Conservation (phyloP, 495 filamentous ascomycete species). For the Xylaria longipes region DNA sequence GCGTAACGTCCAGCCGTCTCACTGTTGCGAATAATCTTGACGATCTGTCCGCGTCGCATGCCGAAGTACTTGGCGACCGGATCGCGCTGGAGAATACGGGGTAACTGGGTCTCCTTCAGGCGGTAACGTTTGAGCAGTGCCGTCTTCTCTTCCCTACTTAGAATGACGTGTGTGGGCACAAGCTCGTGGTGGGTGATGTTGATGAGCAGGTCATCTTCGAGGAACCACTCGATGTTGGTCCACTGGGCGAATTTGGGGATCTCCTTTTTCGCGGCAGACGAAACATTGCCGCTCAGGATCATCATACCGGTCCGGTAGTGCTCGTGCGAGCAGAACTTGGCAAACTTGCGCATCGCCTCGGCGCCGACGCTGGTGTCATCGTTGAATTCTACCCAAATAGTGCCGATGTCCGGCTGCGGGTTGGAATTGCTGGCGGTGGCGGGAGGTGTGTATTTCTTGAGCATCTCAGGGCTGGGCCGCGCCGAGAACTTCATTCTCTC, state of each 20-base stretch:
- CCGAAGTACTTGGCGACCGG: conserved; percentile 93
- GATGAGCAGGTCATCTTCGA: conserved; percentile 92
- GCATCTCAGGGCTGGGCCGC: conserved; percentile 80
- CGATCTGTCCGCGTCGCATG: conserved; percentile 90
- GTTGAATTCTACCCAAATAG: conserved; percentile 90
- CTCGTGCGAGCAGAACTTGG: conserved; percentile 74
- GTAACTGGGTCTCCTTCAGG: conserved; percentile 95
- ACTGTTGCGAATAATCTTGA: conserved; percentile 91
- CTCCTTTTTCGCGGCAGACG: conserved; percentile 82
- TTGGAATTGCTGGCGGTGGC: conserved; percentile 68
- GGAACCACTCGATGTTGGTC: conserved; percentile 87
- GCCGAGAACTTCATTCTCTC: conserved; percentile 83
- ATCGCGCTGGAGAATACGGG: conserved; percentile 87
- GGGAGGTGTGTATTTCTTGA: conserved; percentile 76
- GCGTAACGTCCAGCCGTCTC: conserved; percentile 83
- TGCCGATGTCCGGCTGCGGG: conserved; percentile 76
- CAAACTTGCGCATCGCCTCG: conserved; percentile 88
- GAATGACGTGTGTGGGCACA: conserved; percentile 89
- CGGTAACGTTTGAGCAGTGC: conserved; percentile 85
- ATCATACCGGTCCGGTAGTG: conserved; percentile 90
- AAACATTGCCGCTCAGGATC: conserved; percentile 80
- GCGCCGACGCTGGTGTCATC: conserved; percentile 79
- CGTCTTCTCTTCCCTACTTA: conserved; percentile 88
- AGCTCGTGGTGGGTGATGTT: conserved; percentile 99
- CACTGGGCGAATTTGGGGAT: conserved; percentile 72